Conservation (phyloP, 2,329 filamentous ascomycete species). For the Biscogniauxia marginata region DNA sequence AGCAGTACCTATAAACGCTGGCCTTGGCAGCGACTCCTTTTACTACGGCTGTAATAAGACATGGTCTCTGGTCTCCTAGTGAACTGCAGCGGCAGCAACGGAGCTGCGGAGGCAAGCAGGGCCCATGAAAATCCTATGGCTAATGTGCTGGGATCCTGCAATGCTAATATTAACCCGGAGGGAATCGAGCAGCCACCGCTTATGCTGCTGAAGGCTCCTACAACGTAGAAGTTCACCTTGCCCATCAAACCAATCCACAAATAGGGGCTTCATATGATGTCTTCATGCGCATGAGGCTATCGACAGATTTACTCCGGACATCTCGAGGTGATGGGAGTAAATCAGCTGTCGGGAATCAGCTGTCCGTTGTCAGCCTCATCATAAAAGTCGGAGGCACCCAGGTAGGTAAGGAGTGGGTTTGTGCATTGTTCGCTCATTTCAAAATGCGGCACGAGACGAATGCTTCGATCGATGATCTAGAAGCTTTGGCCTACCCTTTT, state of each 20-base stretch:
- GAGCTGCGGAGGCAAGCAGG: slow-evolving; percentile 3
- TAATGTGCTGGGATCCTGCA: slow-evolving; percentile 2
- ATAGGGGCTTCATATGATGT: background rate
- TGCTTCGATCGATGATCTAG: slow-evolving; percentile 23
- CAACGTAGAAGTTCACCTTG: background rate
- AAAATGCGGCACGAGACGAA: slow-evolving; percentile 7
- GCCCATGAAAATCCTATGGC: background rate
- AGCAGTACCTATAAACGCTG: background rate
- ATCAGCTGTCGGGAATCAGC: no score
- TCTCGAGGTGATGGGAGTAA: background rate
- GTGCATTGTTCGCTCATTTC: slow-evolving; percentile 6
- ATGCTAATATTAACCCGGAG: slow-evolving; percentile 2
- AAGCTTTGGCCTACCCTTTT: slow-evolving; percentile 12
- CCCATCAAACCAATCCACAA: background rate
- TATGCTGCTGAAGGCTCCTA: background rate
- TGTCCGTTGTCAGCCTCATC: background rate
- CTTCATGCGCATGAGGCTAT: background rate
- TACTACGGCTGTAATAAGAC: slow-evolving; percentile 18
- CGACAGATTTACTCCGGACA: background rate
- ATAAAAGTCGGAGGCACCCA: background rate
- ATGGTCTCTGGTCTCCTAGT: slow-evolving; percentile 20
- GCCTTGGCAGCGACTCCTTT: background rate
- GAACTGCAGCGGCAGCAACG: slow-evolving; percentile 14
- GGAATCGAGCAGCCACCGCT: background rate
- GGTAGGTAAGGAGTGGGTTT: slow-evolving; percentile 1